Evolutionary conservation across 1,139 yeast genomes (phyloP), one percentile per base, ranked within the genome.

Genomic region (Hyphopichia fennica): DNA sequence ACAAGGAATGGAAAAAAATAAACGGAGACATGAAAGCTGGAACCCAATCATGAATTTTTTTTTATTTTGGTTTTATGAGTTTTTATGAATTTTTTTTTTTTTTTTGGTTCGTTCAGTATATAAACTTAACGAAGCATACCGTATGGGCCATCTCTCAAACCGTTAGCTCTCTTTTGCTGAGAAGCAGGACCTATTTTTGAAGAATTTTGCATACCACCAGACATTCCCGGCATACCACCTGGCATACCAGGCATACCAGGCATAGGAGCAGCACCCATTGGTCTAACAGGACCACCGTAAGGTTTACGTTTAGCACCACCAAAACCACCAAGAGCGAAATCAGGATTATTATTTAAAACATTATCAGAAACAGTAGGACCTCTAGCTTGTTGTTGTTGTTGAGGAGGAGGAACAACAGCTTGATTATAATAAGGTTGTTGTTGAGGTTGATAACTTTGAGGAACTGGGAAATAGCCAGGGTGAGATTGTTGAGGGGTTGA

Each of bases 261-360:
- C 18, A 43, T 42, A 39, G 47, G 44, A 37, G 45, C 45, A 5
- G 49, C 43, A 15, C 45, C 49, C 40, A 44, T 41, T 46, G 23
- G 25, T 33, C 35, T 33, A 18, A 13, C 31, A 5, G 34, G 34
- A 33, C 41, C 41, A 19, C 41, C 41, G 16, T 33, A 38, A 13
- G 52, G 51, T 42, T 53, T 58, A 51, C 58, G 54, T 44, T 58
- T 48, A 32, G 54, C 47, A 27, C 53, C 56, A n/a, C 62, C 60
- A 13, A 61, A 58, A 18, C 63, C 62, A 16, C 67, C 63, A 28
- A 75, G 41, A 15, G 72, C 58, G 49, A 79, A 77, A 51, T 79
- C 83, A 7, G 84, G 84, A 51, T 78, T 79, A 45, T 67, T 69
- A 35, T 71, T 70, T 50, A 79, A 62, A 11, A 74, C 71, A 44